Conservation (phyloP, 2,329 filamentous ascomycete species). For the Atkinsonella hypoxylon region DNA sequence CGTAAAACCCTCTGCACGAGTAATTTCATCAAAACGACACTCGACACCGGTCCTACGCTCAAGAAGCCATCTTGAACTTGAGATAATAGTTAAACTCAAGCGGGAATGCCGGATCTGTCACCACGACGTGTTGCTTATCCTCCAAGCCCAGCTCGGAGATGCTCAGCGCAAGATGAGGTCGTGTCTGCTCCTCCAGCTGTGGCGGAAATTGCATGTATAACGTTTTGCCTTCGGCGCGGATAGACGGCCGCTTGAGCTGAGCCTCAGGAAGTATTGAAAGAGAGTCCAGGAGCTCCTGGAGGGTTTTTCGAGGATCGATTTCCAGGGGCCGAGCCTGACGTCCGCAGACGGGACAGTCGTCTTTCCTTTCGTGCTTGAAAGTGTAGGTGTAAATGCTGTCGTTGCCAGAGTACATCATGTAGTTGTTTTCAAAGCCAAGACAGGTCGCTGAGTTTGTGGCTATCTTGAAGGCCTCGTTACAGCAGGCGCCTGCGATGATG, state of each 20-base stretch:
- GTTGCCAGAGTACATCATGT: slow-evolving; percentile 99
- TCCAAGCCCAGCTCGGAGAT: slow-evolving; percentile 60
- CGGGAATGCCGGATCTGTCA: slow-evolving; percentile 82
- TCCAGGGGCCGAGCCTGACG: slow-evolving; percentile 64
- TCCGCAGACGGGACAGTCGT: slow-evolving; percentile 90
- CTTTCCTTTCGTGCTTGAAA: slow-evolving; percentile 87
- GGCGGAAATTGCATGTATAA: slow-evolving; percentile 83
- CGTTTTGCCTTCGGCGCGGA: slow-evolving; percentile 67
- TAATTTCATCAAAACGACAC: too few relatives aligned
- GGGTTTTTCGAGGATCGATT: slow-evolving; percentile 57
- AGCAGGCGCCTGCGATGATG: slow-evolving; percentile 89
- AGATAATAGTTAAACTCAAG: slow-evolving; percentile 52
- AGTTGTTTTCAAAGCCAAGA: slow-evolving; percentile 70
- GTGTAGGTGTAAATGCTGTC: slow-evolving; percentile 96
- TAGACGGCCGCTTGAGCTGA: slow-evolving; percentile 86
- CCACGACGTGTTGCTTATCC: slow-evolving; percentile 78
- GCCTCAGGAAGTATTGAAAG: slow-evolving; percentile 75
- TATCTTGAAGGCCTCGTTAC: slow-evolving; percentile 94
- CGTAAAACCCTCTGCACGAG: too few relatives aligned
- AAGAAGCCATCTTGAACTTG: slow-evolving; percentile 26
- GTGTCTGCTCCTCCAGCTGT: slow-evolving; percentile 71
- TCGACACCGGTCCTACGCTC: background rate
- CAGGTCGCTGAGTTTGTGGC: slow-evolving; percentile 71
- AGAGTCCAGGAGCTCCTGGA: slow-evolving; percentile 76
- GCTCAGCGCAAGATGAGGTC: slow-evolving; percentile 69